These are phyloP conservation scores for Neocallimastix lanati DNA, from an alignment of 192 early-diverging fungal genomes.

Conservation along the genomic window DNA sequence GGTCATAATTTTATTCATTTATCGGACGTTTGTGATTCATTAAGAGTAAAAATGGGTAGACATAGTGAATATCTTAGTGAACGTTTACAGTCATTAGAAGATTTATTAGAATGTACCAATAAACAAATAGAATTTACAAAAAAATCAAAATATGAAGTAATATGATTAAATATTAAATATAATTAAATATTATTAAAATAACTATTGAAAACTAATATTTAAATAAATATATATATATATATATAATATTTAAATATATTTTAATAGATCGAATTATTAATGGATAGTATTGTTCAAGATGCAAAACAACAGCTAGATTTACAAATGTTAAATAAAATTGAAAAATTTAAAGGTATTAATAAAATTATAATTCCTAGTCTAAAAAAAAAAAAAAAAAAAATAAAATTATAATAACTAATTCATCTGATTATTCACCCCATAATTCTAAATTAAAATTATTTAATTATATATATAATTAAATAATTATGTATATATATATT, in stretches of 20 bases:
- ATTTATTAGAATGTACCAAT: background rate
- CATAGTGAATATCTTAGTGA: background rate
- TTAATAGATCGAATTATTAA: background rate
- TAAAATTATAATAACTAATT: no score
- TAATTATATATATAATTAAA: no score
- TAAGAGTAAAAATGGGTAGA: background rate
- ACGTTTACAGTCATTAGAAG: background rate
- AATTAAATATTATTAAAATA: no score
- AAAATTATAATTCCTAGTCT: no score
- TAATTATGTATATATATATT: no score
- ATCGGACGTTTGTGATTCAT: background rate
- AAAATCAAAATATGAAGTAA: background rate
- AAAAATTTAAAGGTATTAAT: background rate
- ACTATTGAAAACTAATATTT: no score
- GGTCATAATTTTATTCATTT: background rate
- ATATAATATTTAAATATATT: no score
- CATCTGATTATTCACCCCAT: no score
- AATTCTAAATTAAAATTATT: no score
- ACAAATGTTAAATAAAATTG: background rate
- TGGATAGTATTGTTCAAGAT: background rate
- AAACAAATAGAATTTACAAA: background rate
- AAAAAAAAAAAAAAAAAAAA: no score
- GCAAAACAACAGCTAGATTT: background rate
- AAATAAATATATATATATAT: no score
- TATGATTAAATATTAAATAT: no score